These are phyloP conservation scores for Tilletiopsis washingtonensis DNA, from an alignment of 1,284 basidiomycete species.

Conservation along the genomic window DNA sequence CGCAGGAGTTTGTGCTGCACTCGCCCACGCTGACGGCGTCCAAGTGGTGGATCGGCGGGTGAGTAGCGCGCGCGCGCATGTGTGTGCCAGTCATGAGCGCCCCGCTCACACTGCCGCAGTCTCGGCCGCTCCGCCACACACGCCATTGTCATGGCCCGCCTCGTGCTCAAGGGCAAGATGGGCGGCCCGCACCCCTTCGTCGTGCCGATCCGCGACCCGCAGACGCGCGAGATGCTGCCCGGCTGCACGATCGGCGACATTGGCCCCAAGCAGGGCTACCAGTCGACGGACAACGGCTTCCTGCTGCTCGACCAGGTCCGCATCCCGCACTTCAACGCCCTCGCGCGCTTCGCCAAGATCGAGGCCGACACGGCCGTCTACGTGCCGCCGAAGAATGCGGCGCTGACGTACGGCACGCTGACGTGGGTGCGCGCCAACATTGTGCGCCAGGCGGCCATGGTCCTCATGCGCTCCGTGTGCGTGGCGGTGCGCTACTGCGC, in stretches of 20 bases:
- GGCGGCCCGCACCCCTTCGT: slow-evolving; percentile 48
- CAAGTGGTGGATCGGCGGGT: slow-evolving; percentile 48
- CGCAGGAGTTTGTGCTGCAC: slow-evolving; percentile 53
- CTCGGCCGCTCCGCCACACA: slow-evolving; percentile 48
- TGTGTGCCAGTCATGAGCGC: too few species aligned
- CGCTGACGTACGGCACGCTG: slow-evolving; percentile 32
- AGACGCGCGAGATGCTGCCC: slow-evolving; percentile 47
- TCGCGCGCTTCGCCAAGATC: slow-evolving; percentile 46
- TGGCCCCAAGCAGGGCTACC: slow-evolving; percentile 47
- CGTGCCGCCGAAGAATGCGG: slow-evolving; percentile 26
- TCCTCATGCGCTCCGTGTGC: slow-evolving; percentile 47
- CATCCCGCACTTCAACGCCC: slow-evolving; percentile 48
- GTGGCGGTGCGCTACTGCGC: slow-evolving; percentile 49
- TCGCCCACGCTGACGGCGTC: slow-evolving; percentile 49
- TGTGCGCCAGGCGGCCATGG: slow-evolving; percentile 43
- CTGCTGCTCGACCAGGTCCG: slow-evolving; percentile 36
- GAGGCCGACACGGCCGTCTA: slow-evolving; percentile 40
- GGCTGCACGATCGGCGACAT: slow-evolving; percentile 48
- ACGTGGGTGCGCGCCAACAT: slow-evolving; percentile 47
- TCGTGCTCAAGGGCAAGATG: slow-evolving; percentile 46
- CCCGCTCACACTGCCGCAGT: too few species aligned
- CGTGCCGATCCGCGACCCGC: slow-evolving; percentile 47
- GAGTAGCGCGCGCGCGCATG: too few species aligned
- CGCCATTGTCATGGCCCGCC: slow-evolving; percentile 49
- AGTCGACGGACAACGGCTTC: slow-evolving; percentile 47